These are phyloP conservation scores for Russula griseocarnosa DNA, from an alignment of 768 basidiomycete genomes.

Conservation along the genomic window DNA sequence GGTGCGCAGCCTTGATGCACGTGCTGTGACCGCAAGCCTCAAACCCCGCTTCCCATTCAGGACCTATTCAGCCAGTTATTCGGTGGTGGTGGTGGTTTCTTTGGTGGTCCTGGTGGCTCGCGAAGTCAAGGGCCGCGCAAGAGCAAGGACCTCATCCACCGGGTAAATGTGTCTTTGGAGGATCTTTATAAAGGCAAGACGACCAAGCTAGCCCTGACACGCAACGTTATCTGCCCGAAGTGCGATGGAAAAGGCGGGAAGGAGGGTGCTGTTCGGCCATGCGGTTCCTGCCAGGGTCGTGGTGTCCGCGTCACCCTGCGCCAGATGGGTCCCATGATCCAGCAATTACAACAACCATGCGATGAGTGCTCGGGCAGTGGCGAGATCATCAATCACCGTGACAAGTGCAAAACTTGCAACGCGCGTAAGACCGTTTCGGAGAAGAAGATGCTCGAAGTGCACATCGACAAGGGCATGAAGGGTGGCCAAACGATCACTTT, in stretches of 20 bases:
- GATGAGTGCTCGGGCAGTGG: constrained; percentile 92
- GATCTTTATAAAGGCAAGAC: constrained; percentile 99
- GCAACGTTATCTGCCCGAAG: constrained; percentile 88
- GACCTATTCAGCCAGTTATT: constrained; percentile 98
- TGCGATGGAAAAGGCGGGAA: constrained; percentile 98
- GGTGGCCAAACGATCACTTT: constrained; percentile 88
- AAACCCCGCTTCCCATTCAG: constrained; percentile 35
- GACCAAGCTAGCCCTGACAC: constrained; percentile 93
- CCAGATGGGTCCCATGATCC: constrained; percentile 99
- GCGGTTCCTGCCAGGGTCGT: constrained; percentile 76
- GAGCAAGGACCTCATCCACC: constrained; percentile 97
- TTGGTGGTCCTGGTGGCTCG: constrained; percentile 61
- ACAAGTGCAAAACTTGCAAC: constrained; percentile 87
- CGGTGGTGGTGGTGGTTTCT: constrained; percentile 69
- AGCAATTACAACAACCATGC: constrained; percentile 95
- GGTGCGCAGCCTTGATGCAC: constrained; percentile 40
- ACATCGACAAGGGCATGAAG: constrained; percentile 98
- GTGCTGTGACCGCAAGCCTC: background rate
- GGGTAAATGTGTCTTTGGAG: constrained; percentile 93
- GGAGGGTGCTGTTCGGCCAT: constrained; percentile 86
- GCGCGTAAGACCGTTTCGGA: constrained; percentile 94
- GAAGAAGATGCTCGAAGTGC: constrained; percentile 96
- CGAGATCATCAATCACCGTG: constrained; percentile 90
- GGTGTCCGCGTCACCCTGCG: constrained; percentile 88
- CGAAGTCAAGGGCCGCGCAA: constrained; percentile 69